These are phyloP conservation scores for Eutrema japonicum DNA, from an alignment of 345 rosid genomes.

Conservation along the genomic window DNA sequence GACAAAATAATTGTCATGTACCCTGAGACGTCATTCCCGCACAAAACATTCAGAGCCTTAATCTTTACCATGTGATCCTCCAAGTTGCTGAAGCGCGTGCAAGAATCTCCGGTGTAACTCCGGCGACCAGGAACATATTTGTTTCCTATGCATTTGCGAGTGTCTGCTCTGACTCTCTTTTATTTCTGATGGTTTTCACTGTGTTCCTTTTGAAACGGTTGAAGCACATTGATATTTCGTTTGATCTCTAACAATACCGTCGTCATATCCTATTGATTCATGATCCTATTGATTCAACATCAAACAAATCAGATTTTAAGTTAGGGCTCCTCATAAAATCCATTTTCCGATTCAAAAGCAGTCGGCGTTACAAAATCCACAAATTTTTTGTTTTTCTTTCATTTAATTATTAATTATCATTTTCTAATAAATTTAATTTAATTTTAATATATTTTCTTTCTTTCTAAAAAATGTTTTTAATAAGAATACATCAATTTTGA, in stretches of 20 bases:
- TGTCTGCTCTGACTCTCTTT: slow-evolving; percentile 42
- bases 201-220: slow-evolving; percentile 64
- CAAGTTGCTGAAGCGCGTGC: slow-evolving; percentile 86
- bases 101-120: slow-evolving; percentile 86
- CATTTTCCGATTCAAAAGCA: slow-evolving; percentile 45
- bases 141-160: slow-evolving; percentile 53
- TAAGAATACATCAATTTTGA: too few relatives aligned
- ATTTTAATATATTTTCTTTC: too few relatives aligned
- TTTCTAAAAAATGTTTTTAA: too few relatives aligned
- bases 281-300: slow-evolving; percentile 54
- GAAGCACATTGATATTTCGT: slow-evolving; percentile 74
- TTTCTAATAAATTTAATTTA: too few relatives aligned
- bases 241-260: slow-evolving; percentile 59
- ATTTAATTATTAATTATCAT: too few relatives aligned
- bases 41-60: too few relatives aligned
- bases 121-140: slow-evolving; percentile 92
- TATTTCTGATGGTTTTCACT: slow-evolving; percentile 35
- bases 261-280: slow-evolving; percentile 57
- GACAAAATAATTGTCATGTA: too few relatives aligned
- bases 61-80: slow-evolving; percentile 70
- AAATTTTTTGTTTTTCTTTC: too few relatives aligned
- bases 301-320: neutral
- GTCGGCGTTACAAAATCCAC: too few relatives aligned
- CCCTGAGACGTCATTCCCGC: too few relatives aligned
- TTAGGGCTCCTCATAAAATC: neutral